Base-by-base conservation (phyloP, 768 basidiomycete genomes). In the Phanerochaete carnosa region DNA sequence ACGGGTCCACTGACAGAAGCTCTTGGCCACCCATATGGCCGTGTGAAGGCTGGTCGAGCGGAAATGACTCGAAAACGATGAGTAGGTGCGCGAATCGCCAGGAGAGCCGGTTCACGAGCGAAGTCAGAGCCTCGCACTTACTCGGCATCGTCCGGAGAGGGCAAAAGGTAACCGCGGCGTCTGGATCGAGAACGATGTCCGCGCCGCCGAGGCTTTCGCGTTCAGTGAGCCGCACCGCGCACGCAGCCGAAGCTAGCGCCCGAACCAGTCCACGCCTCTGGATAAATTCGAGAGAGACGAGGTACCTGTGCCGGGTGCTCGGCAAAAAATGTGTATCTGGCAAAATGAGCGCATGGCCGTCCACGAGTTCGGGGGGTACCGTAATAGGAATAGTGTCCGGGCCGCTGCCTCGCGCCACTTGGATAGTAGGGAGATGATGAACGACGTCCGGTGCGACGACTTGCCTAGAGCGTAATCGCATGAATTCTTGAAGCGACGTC, bases 111-210 rank as follows among this genome's bases (percentile, higher is more conserved):
- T 79, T 74, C 30, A 94, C 74, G 4, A 66, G 70, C 13, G 74
- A 69, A 13, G 79, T 65, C 15, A 87, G 73, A 6, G 72, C 66
- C 7, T 82, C 79, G 46, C 81, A 75, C 33, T 79, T 72, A 1
- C 82, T 75, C 0, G 88, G 82, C 7, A 91, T 76, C 13, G 74
- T 66, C 15, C 78, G 69, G 16, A 85, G 66, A 25, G 76, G 64
- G 25, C 77, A 60, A 64, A 86, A 82, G 29, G 89, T 64, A 25
- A 89, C 71, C 3, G 85, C 83, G 58, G 81, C 79, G 60, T 84
- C 78, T 1, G 82, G 79, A 69, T 91, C 89, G 22, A 91, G 64
- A 60, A 92, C 82, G 30, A 94, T 74, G 68, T 93, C 88, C 11
- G 78, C 80, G 29, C 83, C 86, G 54, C 73, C 77, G 2, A 92